These are phyloP conservation scores for Lactarius psammicola DNA, from an alignment of 768 basidiomycete species.

Conservation along the genomic window DNA sequence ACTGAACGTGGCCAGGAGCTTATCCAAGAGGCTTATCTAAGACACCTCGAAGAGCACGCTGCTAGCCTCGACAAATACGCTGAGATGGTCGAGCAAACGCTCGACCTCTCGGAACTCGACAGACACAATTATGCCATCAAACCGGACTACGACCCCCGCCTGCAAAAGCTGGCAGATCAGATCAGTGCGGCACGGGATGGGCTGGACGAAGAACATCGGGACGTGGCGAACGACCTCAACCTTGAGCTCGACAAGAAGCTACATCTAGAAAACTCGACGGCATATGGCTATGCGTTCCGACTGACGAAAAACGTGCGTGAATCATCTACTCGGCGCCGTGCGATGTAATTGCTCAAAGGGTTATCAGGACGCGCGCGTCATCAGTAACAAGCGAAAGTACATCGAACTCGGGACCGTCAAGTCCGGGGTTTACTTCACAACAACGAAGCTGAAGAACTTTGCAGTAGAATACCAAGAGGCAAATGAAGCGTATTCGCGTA, in stretches of 20 bases:
- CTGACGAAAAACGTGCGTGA: conserved; percentile 81
- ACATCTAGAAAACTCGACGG: conserved; percentile 87
- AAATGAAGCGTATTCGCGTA: conserved; percentile 65
- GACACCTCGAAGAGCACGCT: conserved; percentile 55
- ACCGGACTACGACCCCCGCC: conserved; percentile 79
- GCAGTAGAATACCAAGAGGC: conserved; percentile 71
- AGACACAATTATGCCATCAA: conserved; percentile 89
- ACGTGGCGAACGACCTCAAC: conserved; percentile 65
- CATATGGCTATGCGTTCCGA: conserved; percentile 91
- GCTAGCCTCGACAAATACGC: conserved; percentile 70
- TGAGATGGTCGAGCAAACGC: conserved; percentile 94
- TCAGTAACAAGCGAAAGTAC: conserved; percentile 64
- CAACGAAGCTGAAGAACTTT: conserved; percentile 63
- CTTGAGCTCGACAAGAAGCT: conserved; percentile 93
- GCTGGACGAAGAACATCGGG: conserved; percentile 76
- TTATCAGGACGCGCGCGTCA: conserved; percentile 71
- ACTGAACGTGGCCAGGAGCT: conserved; percentile 51
- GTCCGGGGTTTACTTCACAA: conserved; percentile 87
- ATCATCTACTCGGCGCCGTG: neutral
- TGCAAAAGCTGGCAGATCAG: conserved; percentile 65
- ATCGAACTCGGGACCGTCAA: conserved; percentile 85
- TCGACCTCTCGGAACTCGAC: conserved; percentile 85
- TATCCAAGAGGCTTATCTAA: conserved; percentile 66
- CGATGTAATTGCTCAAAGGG: neutral
- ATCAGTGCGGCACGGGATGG: conserved; percentile 72